A percentile compares a stretch with the other conserved stretches of the same genome.
Conservation (phyloP, 208 protist genomes). For the Crithidia fasciculata region DNA sequence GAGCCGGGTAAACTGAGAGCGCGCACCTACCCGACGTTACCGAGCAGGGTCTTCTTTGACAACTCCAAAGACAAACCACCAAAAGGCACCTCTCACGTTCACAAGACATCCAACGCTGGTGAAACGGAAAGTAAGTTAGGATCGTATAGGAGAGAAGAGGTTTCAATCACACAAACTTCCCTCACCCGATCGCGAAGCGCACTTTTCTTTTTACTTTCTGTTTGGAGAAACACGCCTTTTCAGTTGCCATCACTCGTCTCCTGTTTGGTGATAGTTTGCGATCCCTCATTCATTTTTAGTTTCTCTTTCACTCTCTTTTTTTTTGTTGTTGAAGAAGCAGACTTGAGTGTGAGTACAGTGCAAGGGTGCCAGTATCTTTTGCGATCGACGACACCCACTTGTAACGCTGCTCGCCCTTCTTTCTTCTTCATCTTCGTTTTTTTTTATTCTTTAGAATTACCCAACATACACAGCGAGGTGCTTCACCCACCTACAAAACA, state of each 20-base stretch:
- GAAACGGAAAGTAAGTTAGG: too few species aligned
- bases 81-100: too few species aligned
- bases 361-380: too few species aligned
- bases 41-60: too few species aligned
- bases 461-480: background rate
- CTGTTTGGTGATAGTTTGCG: background rate
- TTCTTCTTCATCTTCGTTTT: background rate
- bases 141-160: background rate
- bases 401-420: too few species aligned
- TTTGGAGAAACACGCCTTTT: background rate
- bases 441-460: background rate
- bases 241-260: background rate
- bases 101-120: too few species aligned
- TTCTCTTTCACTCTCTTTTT: slow-evolving; percentile 18
- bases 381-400: too few species aligned
- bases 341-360: background rate
- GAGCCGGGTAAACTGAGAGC: too few species aligned
- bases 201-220: background rate
- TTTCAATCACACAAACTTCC: background rate
- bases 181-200: background rate
- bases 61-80: too few species aligned
- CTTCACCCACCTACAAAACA: background rate
- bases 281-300: background rate
- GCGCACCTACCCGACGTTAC: too few species aligned
- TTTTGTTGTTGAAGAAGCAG: background rate